Evolutionary conservation across 2,329 filamentous ascomycete species (phyloP).

Genomic region (Niveomyces coronatus): DNA sequence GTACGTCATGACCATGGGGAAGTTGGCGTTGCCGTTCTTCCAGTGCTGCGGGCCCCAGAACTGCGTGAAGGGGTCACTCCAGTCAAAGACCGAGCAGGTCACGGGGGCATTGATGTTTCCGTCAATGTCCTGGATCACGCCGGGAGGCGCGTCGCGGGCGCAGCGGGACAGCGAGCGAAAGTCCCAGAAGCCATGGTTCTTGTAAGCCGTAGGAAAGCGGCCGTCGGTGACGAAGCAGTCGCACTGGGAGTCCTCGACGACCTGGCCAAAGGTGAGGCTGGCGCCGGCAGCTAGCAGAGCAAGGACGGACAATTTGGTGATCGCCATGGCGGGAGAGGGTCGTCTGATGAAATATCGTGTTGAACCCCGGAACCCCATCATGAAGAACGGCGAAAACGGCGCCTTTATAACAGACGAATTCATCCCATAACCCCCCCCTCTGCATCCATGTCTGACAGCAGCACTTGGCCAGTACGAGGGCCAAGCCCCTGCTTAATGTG

Average conservation of each 20-base stretch:
- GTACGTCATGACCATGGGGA: slow-evolving; percentile 26
- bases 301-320: not conserved
- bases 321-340: not conserved
- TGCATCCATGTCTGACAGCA: no score
- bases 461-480: no score
- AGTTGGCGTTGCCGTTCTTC: slow-evolving; percentile 25
- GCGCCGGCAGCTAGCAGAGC: not conserved
- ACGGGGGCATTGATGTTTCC: slow-evolving; percentile 21
- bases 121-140: slow-evolving; percentile 18
- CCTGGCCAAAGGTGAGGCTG: not conserved
- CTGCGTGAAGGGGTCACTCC: slow-evolving; percentile 19
- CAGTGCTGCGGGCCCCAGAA: slow-evolving; percentile 28
- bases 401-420: no score
- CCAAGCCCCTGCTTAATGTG: no score
- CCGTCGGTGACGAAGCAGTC: slow-evolving; percentile 22
- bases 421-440: no score
- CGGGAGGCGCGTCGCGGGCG: slow-evolving; percentile 20
- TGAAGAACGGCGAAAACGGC: no score
- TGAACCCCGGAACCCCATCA: no score
- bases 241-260: slow-evolving; percentile 13
- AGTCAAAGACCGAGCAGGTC: slow-evolving; percentile 26
- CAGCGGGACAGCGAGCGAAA: slow-evolving; percentile 20
- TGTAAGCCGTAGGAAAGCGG: slow-evolving; percentile 16
- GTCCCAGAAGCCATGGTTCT: slow-evolving; percentile 19
- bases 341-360: no score